Conservation (phyloP, 2,329 filamentous ascomycete species). For the Sporothrix curviconia region DNA sequence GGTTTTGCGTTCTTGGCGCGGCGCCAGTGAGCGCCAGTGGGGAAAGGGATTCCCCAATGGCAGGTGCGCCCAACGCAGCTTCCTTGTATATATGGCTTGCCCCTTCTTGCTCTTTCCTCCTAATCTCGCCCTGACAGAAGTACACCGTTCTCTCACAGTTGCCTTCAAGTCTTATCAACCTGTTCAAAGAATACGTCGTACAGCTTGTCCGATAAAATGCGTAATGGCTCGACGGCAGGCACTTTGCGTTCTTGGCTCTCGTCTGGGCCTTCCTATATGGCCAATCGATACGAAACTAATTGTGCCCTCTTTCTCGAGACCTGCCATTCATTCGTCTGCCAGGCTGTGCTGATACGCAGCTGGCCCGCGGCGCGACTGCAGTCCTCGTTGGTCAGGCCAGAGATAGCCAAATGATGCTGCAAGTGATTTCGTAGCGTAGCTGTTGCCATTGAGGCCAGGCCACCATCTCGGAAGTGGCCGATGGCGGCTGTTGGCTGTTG, state of each 20-base stretch:
- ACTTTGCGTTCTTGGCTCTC: neutral
- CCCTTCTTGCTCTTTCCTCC: neutral
- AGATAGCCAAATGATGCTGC: neutral
- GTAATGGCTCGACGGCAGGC: neutral
- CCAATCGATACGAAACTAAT: neutral
- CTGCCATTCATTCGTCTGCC: neutral
- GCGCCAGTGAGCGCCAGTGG: neutral
- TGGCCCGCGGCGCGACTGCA: no score
- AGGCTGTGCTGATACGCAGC: neutral
- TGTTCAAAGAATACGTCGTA: no score
- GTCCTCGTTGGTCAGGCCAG: neutral
- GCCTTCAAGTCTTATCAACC: neutral
- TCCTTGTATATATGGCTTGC: neutral
- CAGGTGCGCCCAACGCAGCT: conserved; percentile 3
- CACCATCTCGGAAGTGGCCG: conserved; percentile 11
- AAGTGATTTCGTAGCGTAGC: neutral
- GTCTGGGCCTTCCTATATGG: neutral
- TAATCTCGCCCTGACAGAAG: neutral
- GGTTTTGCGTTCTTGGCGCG: neutral
- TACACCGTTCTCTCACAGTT: no score
- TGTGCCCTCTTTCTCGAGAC: neutral
- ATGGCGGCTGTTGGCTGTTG: neutral
- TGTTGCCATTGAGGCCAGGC: neutral
- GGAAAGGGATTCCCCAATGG: no score
- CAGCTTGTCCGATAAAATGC: neutral